Evolutionary conservation across 495 filamentous ascomycete genomes (phyloP).

Genomic region (Tuber borchii): DNA sequence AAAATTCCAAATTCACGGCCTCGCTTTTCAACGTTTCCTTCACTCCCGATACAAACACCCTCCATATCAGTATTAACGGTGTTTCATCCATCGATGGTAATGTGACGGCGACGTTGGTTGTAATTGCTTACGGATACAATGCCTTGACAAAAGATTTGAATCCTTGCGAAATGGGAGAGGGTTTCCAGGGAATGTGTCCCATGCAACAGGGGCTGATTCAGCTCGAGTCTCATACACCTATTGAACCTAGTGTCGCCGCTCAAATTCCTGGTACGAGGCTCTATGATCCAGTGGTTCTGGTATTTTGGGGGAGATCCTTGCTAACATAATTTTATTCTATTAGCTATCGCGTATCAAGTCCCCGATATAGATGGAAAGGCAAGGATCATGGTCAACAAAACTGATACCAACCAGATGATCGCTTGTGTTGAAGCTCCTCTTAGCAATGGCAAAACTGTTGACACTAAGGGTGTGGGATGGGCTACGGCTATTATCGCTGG

Average conservation of each 20-base stretch:
- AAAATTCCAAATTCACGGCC: conserved; percentile 71
- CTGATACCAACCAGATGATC: conserved; percentile 55
- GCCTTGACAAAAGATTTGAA: conserved; percentile 59
- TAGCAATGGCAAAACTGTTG: conserved; percentile 89
- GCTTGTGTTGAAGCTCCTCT: conserved; percentile 85
- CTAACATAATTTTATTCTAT: conserved; percentile 7
- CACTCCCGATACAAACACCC: conserved; percentile 65
- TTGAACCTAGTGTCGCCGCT: conserved; percentile 53
- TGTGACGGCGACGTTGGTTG: conserved; percentile 67
- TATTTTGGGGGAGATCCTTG: not conserved
- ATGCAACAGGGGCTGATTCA: conserved; percentile 83
- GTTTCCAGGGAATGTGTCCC: conserved; percentile 73
- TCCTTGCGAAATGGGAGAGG: conserved; percentile 58
- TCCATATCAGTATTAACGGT: conserved; percentile 70
- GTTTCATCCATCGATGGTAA: conserved; percentile 79
- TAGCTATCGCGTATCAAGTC: conserved; percentile 72
- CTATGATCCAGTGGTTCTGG: not conserved
- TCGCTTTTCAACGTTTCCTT: conserved; percentile 76
- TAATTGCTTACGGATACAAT: conserved; percentile 75
- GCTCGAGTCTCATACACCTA: conserved; percentile 60
- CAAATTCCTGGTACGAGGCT: conserved; percentile 60
- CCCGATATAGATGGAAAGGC: conserved; percentile 91
- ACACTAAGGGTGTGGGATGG: conserved; percentile 86
- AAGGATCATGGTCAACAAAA: conserved; percentile 66
- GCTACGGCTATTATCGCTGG: conserved; percentile 77